phyloP scores from a whole-genome alignment of 495 filamentous ascomycete genomes.

The Neurospora sp. region DNA sequence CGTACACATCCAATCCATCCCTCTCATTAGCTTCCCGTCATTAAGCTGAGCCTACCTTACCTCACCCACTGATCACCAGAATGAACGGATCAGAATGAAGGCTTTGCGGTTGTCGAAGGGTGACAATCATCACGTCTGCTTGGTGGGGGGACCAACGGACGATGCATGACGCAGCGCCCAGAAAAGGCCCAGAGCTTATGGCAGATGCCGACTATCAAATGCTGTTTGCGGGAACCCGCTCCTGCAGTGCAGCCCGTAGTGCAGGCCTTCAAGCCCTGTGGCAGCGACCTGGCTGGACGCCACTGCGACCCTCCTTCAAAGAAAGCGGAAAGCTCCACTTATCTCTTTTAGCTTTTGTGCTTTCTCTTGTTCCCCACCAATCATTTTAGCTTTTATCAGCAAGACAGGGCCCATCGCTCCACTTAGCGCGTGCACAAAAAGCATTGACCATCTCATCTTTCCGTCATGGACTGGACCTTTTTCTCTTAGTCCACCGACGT shows the following conservation, averaged over 20 bases:
- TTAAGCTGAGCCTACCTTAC: not conserved
- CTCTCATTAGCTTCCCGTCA: not conserved
- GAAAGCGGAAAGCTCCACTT: not conserved
- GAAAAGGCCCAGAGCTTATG: not conserved
- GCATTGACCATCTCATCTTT: not conserved
- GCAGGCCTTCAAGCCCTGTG: not conserved
- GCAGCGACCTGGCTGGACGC: too few relatives aligned
- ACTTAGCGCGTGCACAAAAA: not conserved
- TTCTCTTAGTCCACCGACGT: not conserved
- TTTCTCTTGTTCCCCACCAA: not conserved
- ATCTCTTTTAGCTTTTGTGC: not conserved
- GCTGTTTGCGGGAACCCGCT: not conserved
- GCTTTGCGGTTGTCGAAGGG: not conserved
- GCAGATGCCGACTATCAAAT: not conserved
- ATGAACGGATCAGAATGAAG: not conserved
- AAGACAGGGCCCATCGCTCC: not conserved
- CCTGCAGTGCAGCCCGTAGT: not conserved
- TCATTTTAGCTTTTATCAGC: not conserved
- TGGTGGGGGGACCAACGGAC: not conserved
- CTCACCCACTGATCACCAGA: not conserved
- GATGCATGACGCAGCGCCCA: not conserved
- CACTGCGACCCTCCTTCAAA: not conserved
- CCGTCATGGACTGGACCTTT: not conserved
- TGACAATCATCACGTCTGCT: not conserved
- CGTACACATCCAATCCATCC: not conserved